Evolutionary conservation across 1,139 yeast species (phyloP), one percentile per base, ranked within the genome.

Genomic region (Suhomyces terraborum): DNA sequence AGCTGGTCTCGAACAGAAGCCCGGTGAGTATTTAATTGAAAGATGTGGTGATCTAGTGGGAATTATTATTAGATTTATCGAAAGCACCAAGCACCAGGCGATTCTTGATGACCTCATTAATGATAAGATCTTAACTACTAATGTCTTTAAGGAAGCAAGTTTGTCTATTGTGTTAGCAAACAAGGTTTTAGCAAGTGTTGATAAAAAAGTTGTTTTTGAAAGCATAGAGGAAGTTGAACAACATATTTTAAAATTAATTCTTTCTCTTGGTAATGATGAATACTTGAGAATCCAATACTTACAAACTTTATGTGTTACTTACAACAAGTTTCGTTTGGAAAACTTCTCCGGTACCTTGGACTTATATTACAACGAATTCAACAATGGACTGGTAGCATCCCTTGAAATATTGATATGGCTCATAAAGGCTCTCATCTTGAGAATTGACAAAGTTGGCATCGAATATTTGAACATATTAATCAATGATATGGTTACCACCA

Each of bases 331-430:
- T 46, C 19, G 22, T 10, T 16, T 20, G 8, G 35, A 31, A 13
- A 27, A 22, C 6, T 9, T 14, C 4, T 9, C 23, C 3, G 10
- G 3, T 4, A 13, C 29, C 12, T 29, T 36, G 21, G 41, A 35
- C 10, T 26, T 29, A 16, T 37, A 36, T 16, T 34, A 33, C 12
- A 25, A 25, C 10, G 34, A 30, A 29, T 41, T 36, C 25, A 13
- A 20, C 4, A 22, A 26, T 2, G 33, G 27, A 2, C 45, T 35
- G 4, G 21, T 35, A 5, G 29, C 32, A 8, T 24, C 43, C 6
- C 51, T 85, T 36, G 95, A 88, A 57, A 56, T 75, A 0, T 62
- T 72, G 22, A 66, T 82, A 1, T 88, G 96, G 96, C 61, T 81
- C 5, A 66, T 82, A 21, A 89, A 88, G 58, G 94, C 87, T 0